Percentiles rank a stretch among this genome's conserved stretches.
Evolutionary conservation across 345 rosid species (phyloP).

Genomic region (Boechera divaricarpa): DNA sequence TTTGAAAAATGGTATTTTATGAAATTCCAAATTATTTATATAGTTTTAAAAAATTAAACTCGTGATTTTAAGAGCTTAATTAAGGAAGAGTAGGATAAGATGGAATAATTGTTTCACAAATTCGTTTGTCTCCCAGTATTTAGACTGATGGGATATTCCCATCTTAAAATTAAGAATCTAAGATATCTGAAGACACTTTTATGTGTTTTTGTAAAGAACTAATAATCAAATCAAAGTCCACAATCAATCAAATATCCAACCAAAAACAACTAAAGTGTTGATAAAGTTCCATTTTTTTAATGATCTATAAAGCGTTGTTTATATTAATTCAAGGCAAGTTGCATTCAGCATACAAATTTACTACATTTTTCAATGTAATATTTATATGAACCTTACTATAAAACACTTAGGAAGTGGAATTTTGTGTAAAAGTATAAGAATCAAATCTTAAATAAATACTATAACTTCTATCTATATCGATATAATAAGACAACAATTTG

Average conservation of each 20-base stretch:
- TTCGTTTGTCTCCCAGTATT: slow-evolving; percentile 31
- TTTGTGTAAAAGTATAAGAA: slow-evolving; percentile 20
- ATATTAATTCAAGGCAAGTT: slow-evolving; percentile 18
- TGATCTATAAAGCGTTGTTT: slow-evolving; percentile 5
- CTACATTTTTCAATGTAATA: neutral
- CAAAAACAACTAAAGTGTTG: slow-evolving; percentile 25
- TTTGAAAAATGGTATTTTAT: neutral
- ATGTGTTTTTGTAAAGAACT: slow-evolving; percentile 7
- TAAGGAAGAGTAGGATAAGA: slow-evolving; percentile 27
- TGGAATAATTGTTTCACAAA: slow-evolving; percentile 21
- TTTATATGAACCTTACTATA: slow-evolving; percentile 16
- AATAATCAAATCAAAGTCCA: slow-evolving; percentile 16
- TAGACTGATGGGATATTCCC: slow-evolving; percentile 34
- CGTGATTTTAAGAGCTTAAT: neutral
- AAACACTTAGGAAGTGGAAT: slow-evolving; percentile 14
- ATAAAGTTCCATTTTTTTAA: slow-evolving; percentile 17
- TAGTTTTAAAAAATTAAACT: too few species aligned
- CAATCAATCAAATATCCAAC: slow-evolving; percentile 33
- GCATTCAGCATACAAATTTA: neutral
- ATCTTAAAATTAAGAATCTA: slow-evolving; percentile 15
- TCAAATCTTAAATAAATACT: slow-evolving; percentile 1
- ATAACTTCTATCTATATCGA: slow-evolving; percentile 18
- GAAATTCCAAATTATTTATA: too few species aligned
- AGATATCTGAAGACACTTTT: slow-evolving; percentile 4
- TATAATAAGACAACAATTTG: slow-evolving; percentile 20